A percentile compares a stretch with the other conserved stretches of the same genome.
Conservation (phyloP, 331 rosid genomes). For the Rosa hybrid region DNA sequence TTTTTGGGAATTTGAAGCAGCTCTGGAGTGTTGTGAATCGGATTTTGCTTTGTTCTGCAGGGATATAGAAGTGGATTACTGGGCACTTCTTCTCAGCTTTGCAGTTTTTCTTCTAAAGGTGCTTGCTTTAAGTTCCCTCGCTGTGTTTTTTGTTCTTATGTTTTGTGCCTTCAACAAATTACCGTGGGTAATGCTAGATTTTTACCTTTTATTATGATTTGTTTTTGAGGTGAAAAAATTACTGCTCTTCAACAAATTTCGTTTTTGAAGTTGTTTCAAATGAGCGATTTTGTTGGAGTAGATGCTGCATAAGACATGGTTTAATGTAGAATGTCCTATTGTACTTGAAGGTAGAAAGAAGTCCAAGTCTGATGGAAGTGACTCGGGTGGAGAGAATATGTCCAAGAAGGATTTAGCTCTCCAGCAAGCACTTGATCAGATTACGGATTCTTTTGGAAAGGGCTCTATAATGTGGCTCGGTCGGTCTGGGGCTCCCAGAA, state of each 20-base stretch:
- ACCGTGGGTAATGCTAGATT: background rate
- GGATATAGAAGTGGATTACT: slow-evolving; percentile 47
- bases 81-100: slow-evolving; percentile 46
- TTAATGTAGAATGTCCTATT: background rate
- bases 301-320: background rate
- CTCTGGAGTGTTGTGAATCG: background rate
- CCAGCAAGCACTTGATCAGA: slow-evolving; percentile 86
- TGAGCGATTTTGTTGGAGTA: background rate
- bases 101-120: slow-evolving; percentile 76
- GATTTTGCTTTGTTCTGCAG: slow-evolving; percentile 40
- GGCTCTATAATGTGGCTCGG: slow-evolving; percentile 98
- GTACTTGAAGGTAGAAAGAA: slow-evolving; percentile 57
- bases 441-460: slow-evolving; percentile 81
- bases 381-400: slow-evolving; percentile 62
- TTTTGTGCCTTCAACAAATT: background rate
- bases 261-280: background rate
- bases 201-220: background rate
- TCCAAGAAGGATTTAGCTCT: slow-evolving; percentile 86
- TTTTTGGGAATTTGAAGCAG: background rate
- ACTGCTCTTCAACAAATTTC: background rate
- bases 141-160: background rate
- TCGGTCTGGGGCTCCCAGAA: slow-evolving; percentile 44
- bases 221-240: too few species aligned
- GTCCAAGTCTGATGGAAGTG: slow-evolving; percentile 75
- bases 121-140: slow-evolving; percentile 21